phyloP scores from a whole-genome alignment of 768 basidiomycete species.

The Termitomyces sp. region DNA sequence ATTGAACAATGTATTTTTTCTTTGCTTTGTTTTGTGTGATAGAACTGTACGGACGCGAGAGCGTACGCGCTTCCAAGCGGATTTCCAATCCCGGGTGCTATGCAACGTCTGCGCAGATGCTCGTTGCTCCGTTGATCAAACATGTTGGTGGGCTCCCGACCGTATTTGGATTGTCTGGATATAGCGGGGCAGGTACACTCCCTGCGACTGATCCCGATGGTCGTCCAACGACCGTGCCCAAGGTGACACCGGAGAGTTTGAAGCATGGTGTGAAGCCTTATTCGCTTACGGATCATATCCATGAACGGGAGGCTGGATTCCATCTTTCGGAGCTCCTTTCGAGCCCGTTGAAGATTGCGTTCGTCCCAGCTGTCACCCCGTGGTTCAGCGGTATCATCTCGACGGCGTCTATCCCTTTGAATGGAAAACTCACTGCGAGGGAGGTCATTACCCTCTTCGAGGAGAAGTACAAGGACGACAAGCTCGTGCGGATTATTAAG shows the following conservation, averaged over 20 bases:
- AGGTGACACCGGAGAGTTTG: slow-evolving; percentile 75
- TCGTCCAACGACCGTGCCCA: slow-evolving; percentile 71
- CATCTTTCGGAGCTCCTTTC: slow-evolving; percentile 70
- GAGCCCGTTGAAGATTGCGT: slow-evolving; percentile 58
- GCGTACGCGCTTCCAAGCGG: slow-evolving; percentile 67
- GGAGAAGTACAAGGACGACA: slow-evolving; percentile 72
- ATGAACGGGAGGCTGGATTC: slow-evolving; percentile 90
- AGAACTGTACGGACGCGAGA: slow-evolving; percentile 85
- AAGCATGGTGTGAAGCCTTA: slow-evolving; percentile 79
- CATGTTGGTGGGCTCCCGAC: slow-evolving; percentile 70
- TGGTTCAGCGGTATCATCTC: slow-evolving; percentile 98
- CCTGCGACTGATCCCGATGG: slow-evolving; percentile 65
- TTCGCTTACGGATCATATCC: slow-evolving; percentile 94
- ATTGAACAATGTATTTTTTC: slow-evolving; percentile 26
- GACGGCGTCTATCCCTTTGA: slow-evolving; percentile 79
- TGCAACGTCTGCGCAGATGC: slow-evolving; percentile 88
- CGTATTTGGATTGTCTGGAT: slow-evolving; percentile 91
- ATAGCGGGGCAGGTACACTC: slow-evolving; percentile 92
- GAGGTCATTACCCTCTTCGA: slow-evolving; percentile 75
- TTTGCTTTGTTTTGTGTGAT: slow-evolving; percentile 22
- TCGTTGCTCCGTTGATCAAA: slow-evolving; percentile 84
- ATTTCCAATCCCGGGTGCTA: slow-evolving; percentile 99
- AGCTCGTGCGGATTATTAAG: slow-evolving; percentile 62
- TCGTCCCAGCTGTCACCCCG: slow-evolving; percentile 82
- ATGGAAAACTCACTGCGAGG: slow-evolving; percentile 57